Evolutionary conservation across 768 basidiomycete genomes (phyloP).

Genomic region (Nidularia sp.): DNA sequence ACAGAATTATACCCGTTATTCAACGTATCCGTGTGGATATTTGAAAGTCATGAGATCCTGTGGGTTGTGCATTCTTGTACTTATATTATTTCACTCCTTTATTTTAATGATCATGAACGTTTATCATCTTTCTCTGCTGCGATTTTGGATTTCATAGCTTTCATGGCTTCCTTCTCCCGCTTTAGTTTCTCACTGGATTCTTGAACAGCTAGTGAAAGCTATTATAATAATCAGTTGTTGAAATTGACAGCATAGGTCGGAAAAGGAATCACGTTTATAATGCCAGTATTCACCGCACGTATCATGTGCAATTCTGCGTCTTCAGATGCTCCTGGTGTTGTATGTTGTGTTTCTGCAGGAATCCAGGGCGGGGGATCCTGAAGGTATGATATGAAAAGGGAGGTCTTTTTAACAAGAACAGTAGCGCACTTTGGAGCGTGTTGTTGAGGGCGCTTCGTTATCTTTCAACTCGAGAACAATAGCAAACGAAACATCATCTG

Average conservation of each 20-base stretch:
- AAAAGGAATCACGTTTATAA: conserved; percentile 58
- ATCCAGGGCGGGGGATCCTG: conserved; percentile 79
- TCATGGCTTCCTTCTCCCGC: conserved; percentile 21
- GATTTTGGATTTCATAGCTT: conserved; percentile 11
- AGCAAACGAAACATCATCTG: conserved; percentile 75
- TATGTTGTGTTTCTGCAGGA: conserved; percentile 65
- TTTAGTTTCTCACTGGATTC: conserved; percentile 71
- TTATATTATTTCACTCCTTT: background rate
- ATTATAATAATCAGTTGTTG: conserved; percentile 1
- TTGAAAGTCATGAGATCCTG: too few relatives aligned
- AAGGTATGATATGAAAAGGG: too few relatives aligned
- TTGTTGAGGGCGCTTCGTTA: conserved; percentile 49
- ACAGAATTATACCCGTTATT: conserved; percentile 87
- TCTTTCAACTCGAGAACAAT: conserved; percentile 81
- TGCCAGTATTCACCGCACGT: conserved; percentile 78
- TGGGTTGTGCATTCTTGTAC: background rate
- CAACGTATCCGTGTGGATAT: conserved; percentile 94
- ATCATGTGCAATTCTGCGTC: conserved; percentile 70
- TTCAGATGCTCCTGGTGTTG: conserved; percentile 62
- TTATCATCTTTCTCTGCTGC: conserved; percentile 12
- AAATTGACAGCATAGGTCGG: background rate
- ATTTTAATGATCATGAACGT: conserved; percentile 7
- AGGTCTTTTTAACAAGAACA: too few relatives aligned
- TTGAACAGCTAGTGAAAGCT: conserved; percentile 77
- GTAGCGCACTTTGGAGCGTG: too few relatives aligned